Base-by-base conservation (phyloP, 1,284 basidiomycete genomes). In the Butyriboletus appendiculatus region DNA sequence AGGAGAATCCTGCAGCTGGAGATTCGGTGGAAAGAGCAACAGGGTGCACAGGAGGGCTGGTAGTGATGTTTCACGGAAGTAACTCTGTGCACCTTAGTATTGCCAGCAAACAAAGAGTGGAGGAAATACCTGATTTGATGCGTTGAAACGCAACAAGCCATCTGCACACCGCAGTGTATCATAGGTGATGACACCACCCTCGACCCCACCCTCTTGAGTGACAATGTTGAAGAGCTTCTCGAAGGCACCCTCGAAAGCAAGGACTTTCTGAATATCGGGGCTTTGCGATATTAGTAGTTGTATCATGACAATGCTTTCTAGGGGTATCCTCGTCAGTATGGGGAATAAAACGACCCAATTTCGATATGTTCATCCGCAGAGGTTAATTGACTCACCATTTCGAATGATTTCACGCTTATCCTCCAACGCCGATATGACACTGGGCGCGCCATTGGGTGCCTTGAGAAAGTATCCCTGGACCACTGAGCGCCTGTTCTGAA, bases 211-310 rank as follows among this genome's bases (percentile, higher is more conserved):
- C 73, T 98, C 96, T 55, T 85, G 81, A 8, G 84, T 81, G 57
- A 98, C 83, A 45, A 94, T 94, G 56, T 89, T 88, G 74, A 99
- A 94, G 32, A 98, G 81, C 68, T 91, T 94, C 75, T 99, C 96
- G 67, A 99, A 98, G 0, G 92, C 92, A 30, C 97, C 96, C 63
- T 96, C 95, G 67, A 99, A 99, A 0, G 96, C 95, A 40, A 98
- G 85, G 22, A 98, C 88, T 75, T 98, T 99, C 69, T 98, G 96
- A 46, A 99, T 92, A 69, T 98, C 95, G 33, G 93, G 85, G 64
- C 92, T 98, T 61, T 94, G 89, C 1, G 85, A 84, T 40, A 92
- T 85, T 38, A 99, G 78, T 5, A 86, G 79, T 52, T 96, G 92
- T 33, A 96, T 79, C 68, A 96, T 84, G 14, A 88, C 80, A 34